Conservation (phyloP, 352 stramenopile species). For the Phytophthora ohioensis region DNA sequence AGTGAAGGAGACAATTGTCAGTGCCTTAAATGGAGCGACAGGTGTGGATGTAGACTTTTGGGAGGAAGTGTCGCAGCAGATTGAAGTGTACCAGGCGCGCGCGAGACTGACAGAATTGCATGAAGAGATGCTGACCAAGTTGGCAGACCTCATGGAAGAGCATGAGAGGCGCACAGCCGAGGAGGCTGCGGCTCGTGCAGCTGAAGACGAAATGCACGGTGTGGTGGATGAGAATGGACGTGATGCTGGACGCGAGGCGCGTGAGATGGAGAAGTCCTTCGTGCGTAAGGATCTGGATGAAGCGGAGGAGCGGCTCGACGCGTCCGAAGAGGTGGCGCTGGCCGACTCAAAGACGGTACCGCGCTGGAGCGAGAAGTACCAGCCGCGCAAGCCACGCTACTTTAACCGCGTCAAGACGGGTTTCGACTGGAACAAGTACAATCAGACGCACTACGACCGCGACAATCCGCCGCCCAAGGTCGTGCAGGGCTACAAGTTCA, state of each 20-base stretch:
- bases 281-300: conserved; percentile 73
- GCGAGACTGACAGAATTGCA: conserved; percentile 91
- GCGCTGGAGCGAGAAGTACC: conserved; percentile 97
- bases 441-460: conserved; percentile 99
- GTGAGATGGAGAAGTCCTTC: conserved; percentile 72
- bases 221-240: conserved; percentile 45
- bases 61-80: conserved; percentile 93
- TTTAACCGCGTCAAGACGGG: conserved; percentile 99
- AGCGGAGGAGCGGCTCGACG: conserved; percentile 83
- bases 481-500: conserved; percentile 99
- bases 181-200: conserved; percentile 33
- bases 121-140: conserved; percentile 93
- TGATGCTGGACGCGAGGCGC: conserved; percentile 74
- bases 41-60: conserved; percentile 95
- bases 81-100: conserved; percentile 93
- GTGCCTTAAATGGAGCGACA: conserved; percentile 47
- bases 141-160: conserved; percentile 92
- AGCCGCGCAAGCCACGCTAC: conserved; percentile 98
- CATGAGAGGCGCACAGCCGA: conserved; percentile 61
- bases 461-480: conserved; percentile 99
- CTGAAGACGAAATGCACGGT: conserved; percentile 26
- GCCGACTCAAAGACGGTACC: conserved; percentile 65
- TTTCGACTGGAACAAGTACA: conserved; percentile 99
- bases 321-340: conserved; percentile 92
- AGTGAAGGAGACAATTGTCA: conserved; percentile 74